Evolutionary conservation across 2,329 filamentous ascomycete genomes (phyloP).

Genomic region (Fusarium graminum): DNA sequence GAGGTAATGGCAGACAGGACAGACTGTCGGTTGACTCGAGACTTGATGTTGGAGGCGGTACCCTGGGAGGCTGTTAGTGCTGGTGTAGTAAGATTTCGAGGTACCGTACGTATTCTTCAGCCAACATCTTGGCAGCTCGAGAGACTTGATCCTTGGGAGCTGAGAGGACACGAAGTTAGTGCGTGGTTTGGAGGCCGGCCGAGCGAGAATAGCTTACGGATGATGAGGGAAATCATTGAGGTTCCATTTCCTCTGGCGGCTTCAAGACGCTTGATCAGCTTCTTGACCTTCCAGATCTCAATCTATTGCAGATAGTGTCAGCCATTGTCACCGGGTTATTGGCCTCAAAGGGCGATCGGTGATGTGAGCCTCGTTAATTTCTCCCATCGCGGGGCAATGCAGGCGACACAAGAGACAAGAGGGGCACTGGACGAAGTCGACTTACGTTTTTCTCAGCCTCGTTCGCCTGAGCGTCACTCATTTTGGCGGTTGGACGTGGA

Average conservation of each 20-base stretch:
- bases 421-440: constrained; percentile 45
- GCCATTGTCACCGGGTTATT: constrained; percentile 22
- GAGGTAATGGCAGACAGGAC: constrained; percentile 98
- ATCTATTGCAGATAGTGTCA: constrained; percentile 61
- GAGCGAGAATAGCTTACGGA: constrained; percentile 73
- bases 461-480: constrained; percentile 88
- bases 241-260: constrained; percentile 98
- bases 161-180: constrained; percentile 56
- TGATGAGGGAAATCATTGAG: constrained; percentile 99
- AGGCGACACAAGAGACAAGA: constrained; percentile 30
- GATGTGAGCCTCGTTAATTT: constrained; percentile 24
- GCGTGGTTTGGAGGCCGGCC: constrained; percentile 36
- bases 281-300: constrained; percentile 98
- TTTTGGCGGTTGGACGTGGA: constrained; percentile 64
- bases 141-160: constrained; percentile 99
- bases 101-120: constrained; percentile 93
- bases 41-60: constrained; percentile 99
- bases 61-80: constrained; percentile 69
- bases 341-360: constrained; percentile 13
- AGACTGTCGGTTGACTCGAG: constrained; percentile 97
- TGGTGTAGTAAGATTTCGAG: not conserved
- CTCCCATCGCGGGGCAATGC: constrained; percentile 51
- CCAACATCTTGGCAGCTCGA: constrained; percentile 98
- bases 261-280: constrained; percentile 98
- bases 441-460: constrained; percentile 97